Evolutionary conservation across 139 green algal species (phyloP), one percentile per base, ranked within the genome.

Genomic region (Astrephomene gubernaculifera): DNA sequence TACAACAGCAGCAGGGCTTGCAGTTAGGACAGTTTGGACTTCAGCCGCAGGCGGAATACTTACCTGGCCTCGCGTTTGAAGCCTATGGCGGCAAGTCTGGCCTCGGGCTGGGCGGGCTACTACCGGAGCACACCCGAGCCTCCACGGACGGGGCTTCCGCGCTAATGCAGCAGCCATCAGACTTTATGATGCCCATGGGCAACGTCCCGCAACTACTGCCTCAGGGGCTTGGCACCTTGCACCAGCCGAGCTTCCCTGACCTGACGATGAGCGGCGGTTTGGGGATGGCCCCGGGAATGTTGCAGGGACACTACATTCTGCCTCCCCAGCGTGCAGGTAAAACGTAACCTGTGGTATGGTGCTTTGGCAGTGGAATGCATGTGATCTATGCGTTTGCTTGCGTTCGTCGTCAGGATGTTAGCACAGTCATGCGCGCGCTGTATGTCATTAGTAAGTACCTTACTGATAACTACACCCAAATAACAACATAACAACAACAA

Each of bases 301-400:
- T 84, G 44, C 78, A 44, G 0, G 44, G 61, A 29, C 78, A 84
- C 43, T 84, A 53, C 78, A 35, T 84, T 19, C 22, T 44, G 10
- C 54, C 60, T 8, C 78, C 41, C 9, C 78, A 71, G 33, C 78
- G 78, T 31, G 43, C 78, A 74, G 78, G 78, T 84, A 60, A n/a
- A 45, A 70, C n/a, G 29, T 41, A n/a, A n/a, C n/a, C n/a, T n/a
- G n/a, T n/a, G n/a, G n/a, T n/a, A n/a, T n/a, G n/a, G n/a, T n/a
- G n/a, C n/a, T n/a, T n/a, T n/a, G n/a, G n/a, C n/a, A n/a, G n/a
- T n/a, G n/a, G n/a, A n/a, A n/a, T n/a, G n/a, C n/a, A n/a, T n/a
- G n/a, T n/a, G n/a, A n/a, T n/a, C n/a, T n/a, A n/a, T n/a, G n/a
- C n/a, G n/a, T n/a, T n/a, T n/a, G n/a, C n/a, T n/a, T n/a, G n/a